phyloP scores from a whole-genome alignment of 2,329 filamentous ascomycete genomes.

The Corinectria fuckeliana region DNA sequence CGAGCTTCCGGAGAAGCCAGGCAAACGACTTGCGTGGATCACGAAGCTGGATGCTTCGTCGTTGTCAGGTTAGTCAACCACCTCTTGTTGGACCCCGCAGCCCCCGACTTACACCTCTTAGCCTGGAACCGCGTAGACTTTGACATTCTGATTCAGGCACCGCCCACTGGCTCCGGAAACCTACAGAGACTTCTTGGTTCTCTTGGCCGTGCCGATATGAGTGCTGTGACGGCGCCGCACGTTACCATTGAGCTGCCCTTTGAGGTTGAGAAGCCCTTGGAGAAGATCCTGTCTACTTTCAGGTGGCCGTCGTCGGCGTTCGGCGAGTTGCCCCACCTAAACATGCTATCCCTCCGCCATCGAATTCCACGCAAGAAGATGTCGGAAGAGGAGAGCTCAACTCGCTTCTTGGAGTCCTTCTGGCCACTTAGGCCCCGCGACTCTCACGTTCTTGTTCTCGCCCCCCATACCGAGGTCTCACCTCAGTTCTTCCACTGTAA shows the following conservation, averaged over 20 bases:
- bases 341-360: slow-evolving; percentile 73
- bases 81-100: slow-evolving; percentile 17
- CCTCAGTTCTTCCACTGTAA: slow-evolving; percentile 81
- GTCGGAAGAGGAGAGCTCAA: slow-evolving; percentile 72
- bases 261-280: slow-evolving; percentile 69
- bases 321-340: slow-evolving; percentile 50
- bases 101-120: slow-evolving; percentile 20
- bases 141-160: slow-evolving; percentile 84
- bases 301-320: slow-evolving; percentile 66
- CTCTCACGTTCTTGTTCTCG: slow-evolving; percentile 84
- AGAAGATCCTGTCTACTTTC: slow-evolving; percentile 67
- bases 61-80: slow-evolving; percentile 61
- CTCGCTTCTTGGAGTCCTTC: slow-evolving; percentile 84
- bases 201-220: slow-evolving; percentile 76
- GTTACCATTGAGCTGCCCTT: slow-evolving; percentile 85
- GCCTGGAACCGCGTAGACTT: slow-evolving; percentile 81
- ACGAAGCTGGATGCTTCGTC: slow-evolving; percentile 76
- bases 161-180: slow-evolving; percentile 72
- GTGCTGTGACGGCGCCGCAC: slow-evolving; percentile 71
- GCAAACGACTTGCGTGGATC: slow-evolving; percentile 76
- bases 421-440: slow-evolving; percentile 71
- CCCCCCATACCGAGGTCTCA: slow-evolving; percentile 80
- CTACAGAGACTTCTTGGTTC: slow-evolving; percentile 80
- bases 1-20: slow-evolving; percentile 70
- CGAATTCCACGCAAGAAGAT: slow-evolving; percentile 68